Evolutionary conservation across 1,284 basidiomycete species (phyloP), one percentile per base, ranked within the genome.

Genomic region (Cystobasidium slooffiae): DNA sequence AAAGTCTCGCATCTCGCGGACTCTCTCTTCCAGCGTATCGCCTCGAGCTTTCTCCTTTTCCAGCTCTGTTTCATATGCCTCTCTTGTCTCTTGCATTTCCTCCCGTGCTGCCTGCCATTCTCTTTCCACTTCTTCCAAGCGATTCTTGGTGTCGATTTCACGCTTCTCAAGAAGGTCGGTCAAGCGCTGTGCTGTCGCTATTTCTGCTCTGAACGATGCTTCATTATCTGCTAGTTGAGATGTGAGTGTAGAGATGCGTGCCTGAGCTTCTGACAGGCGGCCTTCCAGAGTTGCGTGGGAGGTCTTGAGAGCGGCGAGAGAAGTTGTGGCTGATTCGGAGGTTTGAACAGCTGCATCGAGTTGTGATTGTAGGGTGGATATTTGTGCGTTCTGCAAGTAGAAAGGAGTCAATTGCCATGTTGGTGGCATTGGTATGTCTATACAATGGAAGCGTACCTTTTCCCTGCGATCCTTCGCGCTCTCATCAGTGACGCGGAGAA

Each of bases 81-180:
- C 84, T 80, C 93, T 91, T 31, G 88, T 86, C 72, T 86, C 82
- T 77, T 90, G 89, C 7, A 90, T 86, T 77, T 88, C 87, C 52
- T 89, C 88, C 9, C 88, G 87, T 6, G 92, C 86, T 16, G 84
- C 85, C 43, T 89, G 88, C 88, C 90, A 93, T 77, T 93, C 90
- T 62, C 84, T 85, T 82, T 94, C 92, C 75, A 95, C 88, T 59
- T 85, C 85, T 47, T 91, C 88, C 3, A 94, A 88, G 63, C 93
- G 87, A 51, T 87, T 86, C 82, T 90, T 90, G 16, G 90, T 87
- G 77, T 93, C 88, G 55, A 87, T 87, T 81, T 94, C 92, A 41
- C 93, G 86, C 75, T 89, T 89, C 80, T 95, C 91, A 86, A 94
- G 89, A 84, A 94, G 87, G 18, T 85, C 84, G 20, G 92, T 88